Evolutionary conservation across 257 asterid species (phyloP).

Genomic region (Solanum arcanum): DNA sequence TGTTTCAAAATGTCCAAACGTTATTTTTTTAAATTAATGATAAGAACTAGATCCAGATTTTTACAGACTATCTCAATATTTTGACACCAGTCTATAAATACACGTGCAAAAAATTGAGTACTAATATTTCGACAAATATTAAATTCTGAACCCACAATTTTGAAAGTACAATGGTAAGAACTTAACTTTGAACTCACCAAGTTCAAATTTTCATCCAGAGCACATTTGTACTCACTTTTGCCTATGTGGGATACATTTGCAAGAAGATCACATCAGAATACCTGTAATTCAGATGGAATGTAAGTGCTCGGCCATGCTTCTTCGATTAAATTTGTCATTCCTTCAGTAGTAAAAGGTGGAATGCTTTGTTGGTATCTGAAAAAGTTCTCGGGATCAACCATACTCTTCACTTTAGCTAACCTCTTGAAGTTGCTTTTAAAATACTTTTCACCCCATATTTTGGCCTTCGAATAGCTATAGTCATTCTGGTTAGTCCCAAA

Average conservation of each 20-base stretch:
- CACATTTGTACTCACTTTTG: neutral
- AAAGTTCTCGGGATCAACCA: conserved; percentile 17
- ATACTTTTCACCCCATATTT: conserved; percentile 22
- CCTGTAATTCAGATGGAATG: neutral
- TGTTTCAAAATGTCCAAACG: neutral
- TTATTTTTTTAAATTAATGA: neutral
- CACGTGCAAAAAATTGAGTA: neutral
- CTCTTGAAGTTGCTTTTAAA: conserved; percentile 16
- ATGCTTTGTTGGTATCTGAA: conserved; percentile 17
- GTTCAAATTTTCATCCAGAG: neutral
- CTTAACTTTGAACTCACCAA: neutral
- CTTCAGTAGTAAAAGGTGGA: neutral
- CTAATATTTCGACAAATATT: neutral
- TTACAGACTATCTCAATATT: neutral
- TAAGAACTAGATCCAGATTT: neutral
- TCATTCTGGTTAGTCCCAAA: conserved; percentile 9
- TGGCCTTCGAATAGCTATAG: conserved; percentile 5
- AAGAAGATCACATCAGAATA: neutral
- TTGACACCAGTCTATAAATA: neutral
- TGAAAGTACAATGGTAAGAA: neutral
- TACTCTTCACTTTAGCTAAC: conserved; percentile 15
- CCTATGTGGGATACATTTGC: neutral
- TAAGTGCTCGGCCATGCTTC: neutral
- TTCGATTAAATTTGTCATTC: neutral
- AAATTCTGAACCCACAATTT: neutral